These are phyloP conservation scores for Fusarium irregulare DNA, from an alignment of 2,329 filamentous ascomycete genomes.

Conservation along the genomic window DNA sequence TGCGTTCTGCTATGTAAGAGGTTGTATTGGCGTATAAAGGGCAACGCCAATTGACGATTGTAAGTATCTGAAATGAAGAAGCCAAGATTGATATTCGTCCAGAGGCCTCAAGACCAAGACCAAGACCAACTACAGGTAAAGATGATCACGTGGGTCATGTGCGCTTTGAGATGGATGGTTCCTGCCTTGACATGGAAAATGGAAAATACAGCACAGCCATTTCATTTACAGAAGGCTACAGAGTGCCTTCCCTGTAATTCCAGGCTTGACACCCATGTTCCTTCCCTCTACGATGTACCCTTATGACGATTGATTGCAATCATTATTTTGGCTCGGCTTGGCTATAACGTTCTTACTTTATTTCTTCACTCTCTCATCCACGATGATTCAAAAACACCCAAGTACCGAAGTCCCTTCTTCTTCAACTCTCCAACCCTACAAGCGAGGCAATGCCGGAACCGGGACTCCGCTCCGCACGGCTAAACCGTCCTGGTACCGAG, in stretches of 20 bases:
- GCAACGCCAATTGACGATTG: conserved; percentile 8
- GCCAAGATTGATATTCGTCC: conserved; percentile 5
- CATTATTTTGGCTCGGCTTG: neutral
- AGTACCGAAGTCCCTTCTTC: too few species aligned
- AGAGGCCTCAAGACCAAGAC: neutral
- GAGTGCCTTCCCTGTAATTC: conserved; percentile 8
- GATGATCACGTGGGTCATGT: conserved; percentile 37
- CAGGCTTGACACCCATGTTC: neutral
- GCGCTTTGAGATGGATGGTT: conserved; percentile 10
- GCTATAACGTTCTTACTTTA: neutral
- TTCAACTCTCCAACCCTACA: neutral
- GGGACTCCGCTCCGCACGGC: conserved; percentile 9
- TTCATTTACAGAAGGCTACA: conserved; percentile 16
- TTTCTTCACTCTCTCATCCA: neutral
- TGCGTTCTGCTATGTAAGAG: conserved; percentile 4
- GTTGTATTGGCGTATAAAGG: neutral
- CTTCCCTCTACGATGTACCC: neutral
- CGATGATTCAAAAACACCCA: too few species aligned
- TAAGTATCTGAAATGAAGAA: neutral
- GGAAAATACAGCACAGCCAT: conserved; percentile 11
- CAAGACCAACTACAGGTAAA: neutral
- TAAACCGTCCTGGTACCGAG: conserved; percentile 25
- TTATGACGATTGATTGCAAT: neutral
- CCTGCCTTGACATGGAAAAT: conserved; percentile 1
- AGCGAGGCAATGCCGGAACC: conserved; percentile 9